Base-by-base conservation (phyloP, 2,329 filamentous ascomycete species). In the Calonectria pseudoreteaudii region DNA sequence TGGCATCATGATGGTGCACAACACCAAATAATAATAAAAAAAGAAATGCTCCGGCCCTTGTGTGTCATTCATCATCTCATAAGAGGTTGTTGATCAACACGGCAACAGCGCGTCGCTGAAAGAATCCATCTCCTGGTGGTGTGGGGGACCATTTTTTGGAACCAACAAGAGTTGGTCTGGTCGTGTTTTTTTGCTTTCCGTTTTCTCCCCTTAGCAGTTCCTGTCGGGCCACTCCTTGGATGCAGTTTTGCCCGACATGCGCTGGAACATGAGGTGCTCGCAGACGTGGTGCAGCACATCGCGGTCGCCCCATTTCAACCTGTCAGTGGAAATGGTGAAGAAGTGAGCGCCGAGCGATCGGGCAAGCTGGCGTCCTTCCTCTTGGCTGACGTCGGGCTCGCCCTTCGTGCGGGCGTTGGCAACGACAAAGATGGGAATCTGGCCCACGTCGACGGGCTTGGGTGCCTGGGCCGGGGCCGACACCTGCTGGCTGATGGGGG, bases 221-320 rank as follows among this genome's bases (percentile, higher is more conserved):
- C 56, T 62, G 23, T 62, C 56, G 4, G 56, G 56, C 56, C 56
- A 62, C 56, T 62, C 56, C 23, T 62, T 62, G n/a, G 56, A 62
- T 28, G 36, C 23, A n/a, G 34, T 4, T n/a, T 62, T 62, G n/a
- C 56, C 56, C 6, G 23, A 38, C 34, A 62, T 36, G 23, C 56
- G 56, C 14, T 41, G 56, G 56, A 41, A 62, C 56, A 62, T 62
- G 36, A 62, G 56, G 13, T 23, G 56, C 36, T 62, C 34, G 56
- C 56, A 36, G 2, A 62, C n/a, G n/a, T 38, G 34, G 31, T 62
- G 56, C 56, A 62, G 16, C n/a, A 62, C 56, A 8, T 62, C 56
- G 23, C 56, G 56, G 16, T 62, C 56, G 23, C 56, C 56, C 56
- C 56, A 62, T 41, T 28, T 62, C 34, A 62, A 18, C 14, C 34